Percentiles rank a stretch among this genome's conserved stretches.
Evolutionary conservation across 2,329 filamentous ascomycete species (phyloP).

Genomic region (Arthrobotrys megalospora): DNA sequence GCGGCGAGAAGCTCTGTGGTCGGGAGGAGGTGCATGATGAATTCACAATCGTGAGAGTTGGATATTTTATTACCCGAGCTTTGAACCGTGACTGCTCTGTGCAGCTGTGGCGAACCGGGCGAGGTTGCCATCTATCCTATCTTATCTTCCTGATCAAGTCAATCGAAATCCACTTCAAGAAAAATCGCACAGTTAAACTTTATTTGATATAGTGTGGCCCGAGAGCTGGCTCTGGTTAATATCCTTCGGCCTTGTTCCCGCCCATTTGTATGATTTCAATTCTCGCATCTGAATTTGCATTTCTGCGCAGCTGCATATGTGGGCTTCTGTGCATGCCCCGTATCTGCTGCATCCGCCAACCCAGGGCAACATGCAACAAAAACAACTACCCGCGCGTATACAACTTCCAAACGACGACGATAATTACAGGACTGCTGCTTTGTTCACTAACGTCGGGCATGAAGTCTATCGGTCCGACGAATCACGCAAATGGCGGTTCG

Average conservation of each 20-base stretch:
- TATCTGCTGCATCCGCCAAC: slow-evolving; percentile 6
- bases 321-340: slow-evolving; percentile 19
- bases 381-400: slow-evolving; percentile 58
- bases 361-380: slow-evolving; percentile 61
- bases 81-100: not conserved
- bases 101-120: slow-evolving; percentile 19
- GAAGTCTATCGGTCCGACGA: slow-evolving; percentile 26
- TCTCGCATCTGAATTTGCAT: slow-evolving; percentile 7
- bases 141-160: slow-evolving; percentile 20
- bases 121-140: slow-evolving; percentile 38
- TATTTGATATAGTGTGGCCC: not conserved
- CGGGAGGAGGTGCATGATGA: slow-evolving; percentile 4
- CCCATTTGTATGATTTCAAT: not conserved
- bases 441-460: slow-evolving; percentile 24
- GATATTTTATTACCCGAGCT: slow-evolving; percentile 27
- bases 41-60: not conserved
- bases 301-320: slow-evolving; percentile 20
- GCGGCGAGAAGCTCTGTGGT: slow-evolving; percentile 4
- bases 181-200: not conserved
- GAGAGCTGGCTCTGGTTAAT: slow-evolving; percentile 3
- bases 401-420: not conserved
- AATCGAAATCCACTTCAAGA: not conserved
- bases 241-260: not conserved
- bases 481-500: slow-evolving; percentile 57
- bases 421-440: slow-evolving; percentile 20